Evolutionary conservation across 345 rosid species (phyloP).

Genomic region (Syzygium grande): DNA sequence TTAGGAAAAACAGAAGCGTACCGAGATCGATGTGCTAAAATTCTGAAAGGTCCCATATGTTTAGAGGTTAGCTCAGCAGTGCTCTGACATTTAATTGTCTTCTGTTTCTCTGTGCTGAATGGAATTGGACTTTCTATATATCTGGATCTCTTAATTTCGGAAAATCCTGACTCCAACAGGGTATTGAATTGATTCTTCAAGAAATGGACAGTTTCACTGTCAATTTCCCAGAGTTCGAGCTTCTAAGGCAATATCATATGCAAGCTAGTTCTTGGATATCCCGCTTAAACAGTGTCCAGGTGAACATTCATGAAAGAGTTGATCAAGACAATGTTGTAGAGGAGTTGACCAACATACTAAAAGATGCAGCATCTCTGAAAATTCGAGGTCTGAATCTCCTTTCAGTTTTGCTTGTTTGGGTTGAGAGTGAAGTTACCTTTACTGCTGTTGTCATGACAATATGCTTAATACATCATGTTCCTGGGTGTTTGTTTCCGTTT

Average conservation of each 20-base stretch:
- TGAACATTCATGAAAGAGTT: slow-evolving; percentile 35
- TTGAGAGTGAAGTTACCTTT: neutral
- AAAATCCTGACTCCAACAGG: slow-evolving; percentile 26
- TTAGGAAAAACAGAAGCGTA: slow-evolving; percentile 48
- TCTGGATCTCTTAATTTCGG: neutral
- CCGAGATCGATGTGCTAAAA: slow-evolving; percentile 39
- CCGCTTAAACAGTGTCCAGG: slow-evolving; percentile 37
- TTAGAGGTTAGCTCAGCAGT: slow-evolving; percentile 40
- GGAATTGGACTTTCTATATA: neutral
- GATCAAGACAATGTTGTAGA: slow-evolving; percentile 53
- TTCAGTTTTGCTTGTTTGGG: neutral
- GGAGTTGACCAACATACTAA: slow-evolving; percentile 52
- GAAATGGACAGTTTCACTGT: slow-evolving; percentile 42
- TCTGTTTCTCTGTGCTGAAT: neutral
- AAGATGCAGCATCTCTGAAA: slow-evolving; percentile 59
- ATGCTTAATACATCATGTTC: neutral
- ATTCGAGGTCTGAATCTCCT: slow-evolving; percentile 49
- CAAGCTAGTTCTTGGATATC: slow-evolving; percentile 56
- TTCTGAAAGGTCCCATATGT: slow-evolving; percentile 39
- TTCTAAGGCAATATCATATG: slow-evolving; percentile 54
- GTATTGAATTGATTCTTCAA: slow-evolving; percentile 47
- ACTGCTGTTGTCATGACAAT: neutral
- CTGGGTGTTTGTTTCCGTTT: neutral
- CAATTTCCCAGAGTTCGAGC: slow-evolving; percentile 58
- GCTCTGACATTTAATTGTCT: neutral